These are phyloP conservation scores for Thermoascus crustaceus DNA, from an alignment of 2,329 filamentous ascomycete species.

Conservation along the genomic window DNA sequence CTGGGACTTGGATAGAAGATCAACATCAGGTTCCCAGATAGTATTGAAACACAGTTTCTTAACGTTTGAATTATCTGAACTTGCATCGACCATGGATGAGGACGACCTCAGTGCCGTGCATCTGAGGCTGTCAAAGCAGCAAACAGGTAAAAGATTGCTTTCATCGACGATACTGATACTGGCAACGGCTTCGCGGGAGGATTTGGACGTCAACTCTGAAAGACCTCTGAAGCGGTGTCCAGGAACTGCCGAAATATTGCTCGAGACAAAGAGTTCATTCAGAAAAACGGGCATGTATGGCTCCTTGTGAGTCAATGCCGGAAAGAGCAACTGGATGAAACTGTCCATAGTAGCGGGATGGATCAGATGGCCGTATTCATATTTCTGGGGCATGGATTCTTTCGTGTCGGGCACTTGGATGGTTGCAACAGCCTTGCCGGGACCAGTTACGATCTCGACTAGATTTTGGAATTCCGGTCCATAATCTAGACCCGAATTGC, in stretches of 20 bases:
- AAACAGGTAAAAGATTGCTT: background rate
- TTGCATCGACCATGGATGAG: background rate
- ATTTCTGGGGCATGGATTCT: constrained; percentile 8
- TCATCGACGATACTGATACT: background rate
- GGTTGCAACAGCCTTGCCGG: background rate
- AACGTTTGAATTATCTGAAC: background rate
- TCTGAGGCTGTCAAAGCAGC: background rate
- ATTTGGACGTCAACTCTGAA: background rate
- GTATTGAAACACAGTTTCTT: background rate
- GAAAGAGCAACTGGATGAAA: constrained; percentile 10
- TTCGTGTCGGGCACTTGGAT: constrained; percentile 8
- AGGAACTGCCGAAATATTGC: background rate
- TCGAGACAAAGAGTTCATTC: background rate
- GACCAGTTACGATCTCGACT: background rate
- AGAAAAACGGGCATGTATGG: background rate
- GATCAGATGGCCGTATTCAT: constrained; percentile 8
- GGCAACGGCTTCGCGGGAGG: background rate
- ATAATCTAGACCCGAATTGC: background rate
- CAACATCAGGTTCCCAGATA: background rate
- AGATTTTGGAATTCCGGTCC: background rate
- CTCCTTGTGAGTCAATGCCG: constrained; percentile 1
- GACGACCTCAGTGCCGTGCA: background rate
- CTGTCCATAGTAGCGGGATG: constrained; percentile 13
- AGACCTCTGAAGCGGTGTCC: background rate
- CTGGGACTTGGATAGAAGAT: background rate